Base-by-base conservation (phyloP, 305 asterid genomes). In the Solanum chacoense region DNA sequence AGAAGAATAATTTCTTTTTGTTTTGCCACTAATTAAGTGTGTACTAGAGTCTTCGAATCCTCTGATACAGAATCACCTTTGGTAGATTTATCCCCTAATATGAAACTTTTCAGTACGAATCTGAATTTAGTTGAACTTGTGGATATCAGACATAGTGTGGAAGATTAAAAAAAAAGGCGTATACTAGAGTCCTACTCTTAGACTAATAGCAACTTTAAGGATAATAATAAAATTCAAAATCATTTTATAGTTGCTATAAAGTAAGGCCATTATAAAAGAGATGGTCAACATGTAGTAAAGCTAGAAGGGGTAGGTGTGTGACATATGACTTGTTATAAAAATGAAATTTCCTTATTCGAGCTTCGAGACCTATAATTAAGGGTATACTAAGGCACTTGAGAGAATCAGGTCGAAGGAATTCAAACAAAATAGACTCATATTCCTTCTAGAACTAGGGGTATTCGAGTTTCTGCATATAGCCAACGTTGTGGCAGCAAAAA, bases 51-150 rank as follows among this genome's bases (percentile, higher is more conserved):
- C 7, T 59, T 59, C 12, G 1, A 59, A 0, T 55, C 5, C 2
- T 0, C 11, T 3, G 2, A 0, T 8, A 50, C 9, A 16, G 0
- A 50, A 0, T 50, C 0, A 0, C n/a, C n/a, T 50, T 50, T 50
- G 65, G 16, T 50, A 50, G 4, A 6, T 59, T 59, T 59, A 59
- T 59, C 6, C 0, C 24, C 11, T 8, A 20, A 59, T 20, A 20
- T 20, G 26, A 22, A 0, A 59, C 0, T 59, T 59, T 22, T 22
- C 12, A 8, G 3, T 8, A 0, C 0, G 26, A 0, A 59, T 59
- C 0, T 22, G 0, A 3, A 59, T 59, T 20, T 59, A 7, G 0
- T 20, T 20, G 26, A 0, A 1, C 0, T 20, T 55, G 2, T 1
- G 6, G 0, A 20, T 7, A 3, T 55, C 67, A 14, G 0, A 45